Conservation (phyloP, 129 eudicot genomes). For the Erigeron canadensis region DNA sequence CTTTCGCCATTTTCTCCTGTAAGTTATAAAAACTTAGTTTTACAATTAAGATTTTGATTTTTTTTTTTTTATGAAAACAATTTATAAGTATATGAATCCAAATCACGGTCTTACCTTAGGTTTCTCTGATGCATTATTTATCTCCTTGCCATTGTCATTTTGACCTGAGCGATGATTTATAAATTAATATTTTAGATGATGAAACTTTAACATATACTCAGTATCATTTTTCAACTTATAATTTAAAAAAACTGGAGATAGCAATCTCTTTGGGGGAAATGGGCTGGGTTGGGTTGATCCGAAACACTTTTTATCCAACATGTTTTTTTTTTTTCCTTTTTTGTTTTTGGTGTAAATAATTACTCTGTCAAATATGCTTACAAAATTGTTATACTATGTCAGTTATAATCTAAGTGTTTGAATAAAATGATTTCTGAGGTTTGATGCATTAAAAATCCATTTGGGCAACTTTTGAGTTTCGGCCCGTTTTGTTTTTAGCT, state of each 20-base stretch:
- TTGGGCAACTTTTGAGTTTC: not conserved
- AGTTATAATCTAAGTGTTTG: not conserved
- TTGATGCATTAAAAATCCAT: slow-evolving; percentile 10
- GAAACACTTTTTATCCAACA: no score
- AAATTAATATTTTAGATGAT: slow-evolving; percentile 20
- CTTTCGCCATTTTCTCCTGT: slow-evolving; percentile 51
- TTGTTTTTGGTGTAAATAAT: no score
- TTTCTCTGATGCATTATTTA: slow-evolving; percentile 32
- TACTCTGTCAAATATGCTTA: not conserved
- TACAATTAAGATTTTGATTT: not conserved
- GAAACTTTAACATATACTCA: not conserved
- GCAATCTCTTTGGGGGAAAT: no score
- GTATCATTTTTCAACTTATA: no score
- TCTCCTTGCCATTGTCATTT: slow-evolving; percentile 37
- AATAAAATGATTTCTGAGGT: not conserved
- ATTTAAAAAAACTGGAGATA: no score
- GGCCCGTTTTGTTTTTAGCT: not conserved
- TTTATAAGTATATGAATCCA: slow-evolving; percentile 14
- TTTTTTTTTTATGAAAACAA: not conserved
- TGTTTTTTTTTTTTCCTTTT: no score
- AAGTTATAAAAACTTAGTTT: slow-evolving; percentile 26
- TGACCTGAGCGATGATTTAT: slow-evolving; percentile 32
- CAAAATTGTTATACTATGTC: not conserved
- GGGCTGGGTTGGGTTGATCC: no score
- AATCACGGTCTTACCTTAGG: slow-evolving; percentile 40